These are phyloP conservation scores for Didymella keratinophila DNA, from an alignment of 2,329 filamentous ascomycete species.

Conservation along the genomic window DNA sequence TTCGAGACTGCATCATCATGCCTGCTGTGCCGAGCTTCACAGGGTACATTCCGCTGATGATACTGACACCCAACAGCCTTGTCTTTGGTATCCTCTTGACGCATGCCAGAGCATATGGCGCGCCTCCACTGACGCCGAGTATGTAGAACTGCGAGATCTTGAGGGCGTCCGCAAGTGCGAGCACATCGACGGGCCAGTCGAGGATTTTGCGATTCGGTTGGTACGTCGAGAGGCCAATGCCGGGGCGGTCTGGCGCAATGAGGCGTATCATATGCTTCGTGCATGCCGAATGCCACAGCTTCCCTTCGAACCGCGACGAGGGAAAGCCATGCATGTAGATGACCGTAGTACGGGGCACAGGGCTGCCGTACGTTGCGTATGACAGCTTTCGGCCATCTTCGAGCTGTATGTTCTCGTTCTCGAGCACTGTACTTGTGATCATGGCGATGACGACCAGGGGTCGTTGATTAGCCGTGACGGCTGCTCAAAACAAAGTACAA, in stretches of 20 bases:
- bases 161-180: slow-evolving; percentile 52
- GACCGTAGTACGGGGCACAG: slow-evolving; percentile 50
- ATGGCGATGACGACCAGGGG: slow-evolving; percentile 6
- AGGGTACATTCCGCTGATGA: slow-evolving; percentile 41
- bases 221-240: slow-evolving; percentile 53
- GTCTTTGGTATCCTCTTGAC: slow-evolving; percentile 48
- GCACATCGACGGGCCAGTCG: slow-evolving; percentile 55
- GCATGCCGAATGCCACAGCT: slow-evolving; percentile 45
- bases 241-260: slow-evolving; percentile 55
- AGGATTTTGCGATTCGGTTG: slow-evolving; percentile 50
- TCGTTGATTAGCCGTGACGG: slow-evolving; percentile 6
- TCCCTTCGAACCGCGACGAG: slow-evolving; percentile 54
- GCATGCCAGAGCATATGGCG: slow-evolving; percentile 59
- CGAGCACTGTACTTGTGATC: slow-evolving; percentile 28
- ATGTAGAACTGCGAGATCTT: slow-evolving; percentile 53
- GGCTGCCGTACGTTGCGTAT: slow-evolving; percentile 56
- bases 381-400: slow-evolving; percentile 52
- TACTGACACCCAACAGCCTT: slow-evolving; percentile 33
- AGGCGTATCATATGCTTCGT: slow-evolving; percentile 49
- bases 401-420: slow-evolving; percentile 38
- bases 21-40: slow-evolving; percentile 35
- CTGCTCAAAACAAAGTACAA: slow-evolving; percentile 10
- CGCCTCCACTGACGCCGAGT: slow-evolving; percentile 57
- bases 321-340: slow-evolving; percentile 57
- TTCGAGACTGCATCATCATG: slow-evolving; percentile 35